phyloP scores from a whole-genome alignment of 257 asterid species.

The Solanum commersonii region DNA sequence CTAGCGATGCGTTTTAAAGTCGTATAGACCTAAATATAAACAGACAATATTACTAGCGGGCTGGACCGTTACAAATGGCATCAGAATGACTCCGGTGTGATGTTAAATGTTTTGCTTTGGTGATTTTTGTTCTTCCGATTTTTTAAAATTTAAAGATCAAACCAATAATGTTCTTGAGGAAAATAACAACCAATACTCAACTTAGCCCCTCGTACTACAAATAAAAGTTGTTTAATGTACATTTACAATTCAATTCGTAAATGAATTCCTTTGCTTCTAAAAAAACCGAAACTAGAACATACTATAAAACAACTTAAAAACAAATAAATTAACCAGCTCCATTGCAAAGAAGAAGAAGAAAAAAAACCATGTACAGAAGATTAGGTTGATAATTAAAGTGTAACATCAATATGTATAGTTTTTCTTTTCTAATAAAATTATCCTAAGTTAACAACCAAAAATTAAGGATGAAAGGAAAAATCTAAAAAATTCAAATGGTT shows the following conservation, averaged over 20 bases:
- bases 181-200: neutral
- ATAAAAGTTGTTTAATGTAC: neutral
- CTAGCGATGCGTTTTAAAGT: too few relatives aligned
- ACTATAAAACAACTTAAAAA: neutral
- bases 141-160: neutral
- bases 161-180: neutral
- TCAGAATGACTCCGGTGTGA: neutral
- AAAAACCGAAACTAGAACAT: too few relatives aligned
- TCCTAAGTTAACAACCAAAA: neutral
- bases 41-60: neutral
- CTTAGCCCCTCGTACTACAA: neutral
- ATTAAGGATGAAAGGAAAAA: neutral
- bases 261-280: neutral
- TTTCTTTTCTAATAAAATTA: neutral
- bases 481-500: neutral
- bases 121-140: too few relatives aligned
- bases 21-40: too few relatives aligned
- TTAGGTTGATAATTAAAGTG: neutral
- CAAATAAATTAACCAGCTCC: neutral
- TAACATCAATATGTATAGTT: neutral
- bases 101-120: neutral
- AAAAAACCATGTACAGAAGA: neutral
- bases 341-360: neutral
- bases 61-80: too few relatives aligned
- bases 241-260: neutral